A percentile compares a stretch with the other conserved stretches of the same genome.
Evolutionary conservation across 441 rosid genomes (phyloP).

Genomic region (Croton setiger): DNA sequence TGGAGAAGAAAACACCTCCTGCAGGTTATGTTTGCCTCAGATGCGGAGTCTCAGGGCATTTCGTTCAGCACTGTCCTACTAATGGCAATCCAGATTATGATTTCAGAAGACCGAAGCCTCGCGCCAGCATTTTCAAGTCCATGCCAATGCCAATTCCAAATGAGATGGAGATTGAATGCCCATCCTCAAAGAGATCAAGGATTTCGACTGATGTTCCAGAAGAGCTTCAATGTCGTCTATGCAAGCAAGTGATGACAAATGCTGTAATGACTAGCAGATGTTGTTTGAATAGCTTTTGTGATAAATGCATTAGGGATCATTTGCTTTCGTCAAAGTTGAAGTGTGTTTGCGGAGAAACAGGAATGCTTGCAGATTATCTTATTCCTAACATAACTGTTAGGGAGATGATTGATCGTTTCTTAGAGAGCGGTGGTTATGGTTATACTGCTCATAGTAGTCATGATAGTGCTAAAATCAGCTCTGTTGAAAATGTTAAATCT

Average conservation of each 20-base stretch:
- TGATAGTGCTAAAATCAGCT: conserved; percentile 50
- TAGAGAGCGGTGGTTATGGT: conserved; percentile 47
- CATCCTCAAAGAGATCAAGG: conserved; percentile 44
- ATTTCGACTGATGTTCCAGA: conserved; percentile 60
- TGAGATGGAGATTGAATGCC: conserved; percentile 68
- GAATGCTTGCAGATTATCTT: conserved; percentile 62
- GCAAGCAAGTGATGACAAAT: conserved; percentile 85
- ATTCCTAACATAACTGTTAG: conserved; percentile 85
- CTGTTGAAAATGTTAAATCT: conserved; percentile 54
- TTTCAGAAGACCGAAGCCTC: conserved; percentile 60
- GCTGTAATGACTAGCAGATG: conserved; percentile 87
- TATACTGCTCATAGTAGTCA: conserved; percentile 36
- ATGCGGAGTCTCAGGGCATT: conserved; percentile 71
- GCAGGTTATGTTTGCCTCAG: conserved; percentile 78
- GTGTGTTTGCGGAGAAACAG: conserved; percentile 67
- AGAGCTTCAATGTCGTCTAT: conserved; percentile 71
- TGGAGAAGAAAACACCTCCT: conserved; percentile 58
- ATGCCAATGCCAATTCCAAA: conserved; percentile 58
- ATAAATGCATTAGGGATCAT: conserved; percentile 46
- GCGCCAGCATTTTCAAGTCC: conserved; percentile 31
- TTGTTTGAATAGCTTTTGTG: conserved; percentile 69
- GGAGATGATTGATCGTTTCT: conserved; percentile 60
- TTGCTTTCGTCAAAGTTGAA: conserved; percentile 5
- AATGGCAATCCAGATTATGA: conserved; percentile 83
- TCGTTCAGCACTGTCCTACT: conserved; percentile 88